Percentiles rank a stretch among this genome's conserved stretches.
These are phyloP conservation scores for Diaporthe citri DNA, from an alignment of 2,329 filamentous ascomycete genomes.

Conservation along the genomic window DNA sequence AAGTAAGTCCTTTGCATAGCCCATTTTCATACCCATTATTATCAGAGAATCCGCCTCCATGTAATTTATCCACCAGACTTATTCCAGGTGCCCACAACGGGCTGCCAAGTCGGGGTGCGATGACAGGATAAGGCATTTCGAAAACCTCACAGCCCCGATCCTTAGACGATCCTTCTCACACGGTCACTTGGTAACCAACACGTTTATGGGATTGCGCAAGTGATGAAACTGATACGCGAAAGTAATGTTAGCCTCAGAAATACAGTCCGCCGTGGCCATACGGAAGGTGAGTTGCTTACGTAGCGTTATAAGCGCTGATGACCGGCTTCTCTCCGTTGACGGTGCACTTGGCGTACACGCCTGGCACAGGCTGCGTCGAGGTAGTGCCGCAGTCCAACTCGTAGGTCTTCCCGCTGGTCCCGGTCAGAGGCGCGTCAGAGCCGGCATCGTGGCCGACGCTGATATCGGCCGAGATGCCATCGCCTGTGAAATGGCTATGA, in stretches of 20 bases:
- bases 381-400: conserved; percentile 6
- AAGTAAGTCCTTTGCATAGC: background rate
- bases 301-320: background rate
- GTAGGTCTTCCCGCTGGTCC: conserved; percentile 5
- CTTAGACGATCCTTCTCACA: background rate
- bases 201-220: background rate
- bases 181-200: background rate
- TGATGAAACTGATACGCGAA: background rate
- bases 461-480: background rate
- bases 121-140: background rate
- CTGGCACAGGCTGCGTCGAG: background rate
- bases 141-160: background rate
- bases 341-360: conserved; percentile 6
- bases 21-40: background rate
- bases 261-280: accelerated
- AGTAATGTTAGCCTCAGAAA: background rate
- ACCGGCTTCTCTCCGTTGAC: conserved; percentile 8
- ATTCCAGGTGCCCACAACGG: background rate
- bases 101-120: background rate
- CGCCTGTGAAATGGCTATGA: background rate
- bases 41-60: background rate
- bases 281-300: background rate
- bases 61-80: background rate
- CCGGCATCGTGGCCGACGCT: conserved; percentile 9
- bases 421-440: background rate